A percentile compares a stretch with the other conserved stretches of the same genome.
Conservation (phyloP, 768 basidiomycete genomes). For the Xanthoconium purpureum region DNA sequence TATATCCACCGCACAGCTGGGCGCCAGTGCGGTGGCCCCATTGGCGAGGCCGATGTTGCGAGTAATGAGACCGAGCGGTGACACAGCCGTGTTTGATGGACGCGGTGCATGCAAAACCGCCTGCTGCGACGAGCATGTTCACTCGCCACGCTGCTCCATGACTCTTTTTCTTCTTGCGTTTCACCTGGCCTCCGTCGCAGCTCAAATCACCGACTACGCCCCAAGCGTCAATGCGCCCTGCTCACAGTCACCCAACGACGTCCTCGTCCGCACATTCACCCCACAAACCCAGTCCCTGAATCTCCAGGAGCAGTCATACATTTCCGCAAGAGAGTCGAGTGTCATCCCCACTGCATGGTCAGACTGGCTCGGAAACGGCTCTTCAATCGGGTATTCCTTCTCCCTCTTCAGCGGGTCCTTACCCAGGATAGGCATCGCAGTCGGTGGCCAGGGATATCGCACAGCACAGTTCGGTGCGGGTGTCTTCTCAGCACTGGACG, state of each 20-base stretch:
- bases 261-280: slow-evolving; percentile 51
- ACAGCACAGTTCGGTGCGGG: slow-evolving; percentile 66
- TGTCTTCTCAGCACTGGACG: slow-evolving; percentile 56
- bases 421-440: slow-evolving; percentile 58
- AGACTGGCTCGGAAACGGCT: slow-evolving; percentile 57
- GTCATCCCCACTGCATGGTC: slow-evolving; percentile 51
- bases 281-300: slow-evolving; percentile 52
- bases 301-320: slow-evolving; percentile 46
- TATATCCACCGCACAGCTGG: too few relatives aligned
- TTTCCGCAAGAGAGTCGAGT: slow-evolving; percentile 39
- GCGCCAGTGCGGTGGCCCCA: too few relatives aligned
- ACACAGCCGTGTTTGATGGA: slow-evolving; percentile 13
- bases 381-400: slow-evolving; percentile 52
- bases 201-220: slow-evolving; percentile 47
- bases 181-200: neutral
- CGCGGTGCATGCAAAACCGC: slow-evolving; percentile 4
- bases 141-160: slow-evolving; percentile 5
- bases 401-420: slow-evolving; percentile 38
- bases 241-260: slow-evolving; percentile 39
- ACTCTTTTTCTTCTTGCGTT: neutral
- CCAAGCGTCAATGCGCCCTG: slow-evolving; percentile 48
- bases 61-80: neutral
- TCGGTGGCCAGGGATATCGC: slow-evolving; percentile 70
- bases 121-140: slow-evolving; percentile 6
- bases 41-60: too few relatives aligned